phyloP scores from a whole-genome alignment of 495 filamentous ascomycete species.

The Daldinia loculata region DNA sequence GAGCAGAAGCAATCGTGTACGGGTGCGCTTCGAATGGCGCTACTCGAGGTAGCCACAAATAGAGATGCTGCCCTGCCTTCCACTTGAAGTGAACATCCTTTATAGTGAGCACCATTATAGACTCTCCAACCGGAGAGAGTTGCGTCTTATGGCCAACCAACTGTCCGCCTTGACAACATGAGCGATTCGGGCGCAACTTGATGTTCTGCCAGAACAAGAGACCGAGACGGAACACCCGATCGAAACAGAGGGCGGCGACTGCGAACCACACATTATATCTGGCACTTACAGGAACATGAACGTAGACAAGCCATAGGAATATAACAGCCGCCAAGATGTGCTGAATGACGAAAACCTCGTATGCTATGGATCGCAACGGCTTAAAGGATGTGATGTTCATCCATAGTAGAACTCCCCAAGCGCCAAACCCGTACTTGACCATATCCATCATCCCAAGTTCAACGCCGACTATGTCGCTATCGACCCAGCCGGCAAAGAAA shows the following conservation, averaged over 20 bases:
- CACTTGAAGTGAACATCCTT: constrained; percentile 73
- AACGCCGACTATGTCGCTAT: constrained; percentile 66
- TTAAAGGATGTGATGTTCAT: constrained; percentile 72
- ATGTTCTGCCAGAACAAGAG: constrained; percentile 72
- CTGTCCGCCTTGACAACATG: constrained; percentile 52
- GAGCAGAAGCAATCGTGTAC: constrained; percentile 74
- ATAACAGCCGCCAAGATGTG: constrained; percentile 74
- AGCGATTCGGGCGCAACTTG: constrained; percentile 50
- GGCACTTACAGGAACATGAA: constrained; percentile 68
- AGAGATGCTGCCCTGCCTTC: constrained; percentile 81
- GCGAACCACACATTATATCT: constrained; percentile 75
- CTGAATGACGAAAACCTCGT: constrained; percentile 85
- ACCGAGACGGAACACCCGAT: constrained; percentile 65
- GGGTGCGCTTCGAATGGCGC: constrained; percentile 79
- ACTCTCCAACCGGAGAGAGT: constrained; percentile 67
- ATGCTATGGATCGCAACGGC: constrained; percentile 72
- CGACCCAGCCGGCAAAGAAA: constrained; percentile 74
- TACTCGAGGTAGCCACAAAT: constrained; percentile 74
- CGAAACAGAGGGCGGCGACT: constrained; percentile 73
- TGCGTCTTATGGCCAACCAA: constrained; percentile 65
- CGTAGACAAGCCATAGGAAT: constrained; percentile 71
- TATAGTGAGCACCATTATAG: constrained; percentile 75
- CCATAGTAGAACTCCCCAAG: constrained; percentile 78
- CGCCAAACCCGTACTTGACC: constrained; percentile 72
- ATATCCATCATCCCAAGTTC: constrained; percentile 70